These are phyloP conservation scores for Allium sativum DNA, from an alignment of 106 monocot genomes.

Conservation along the genomic window DNA sequence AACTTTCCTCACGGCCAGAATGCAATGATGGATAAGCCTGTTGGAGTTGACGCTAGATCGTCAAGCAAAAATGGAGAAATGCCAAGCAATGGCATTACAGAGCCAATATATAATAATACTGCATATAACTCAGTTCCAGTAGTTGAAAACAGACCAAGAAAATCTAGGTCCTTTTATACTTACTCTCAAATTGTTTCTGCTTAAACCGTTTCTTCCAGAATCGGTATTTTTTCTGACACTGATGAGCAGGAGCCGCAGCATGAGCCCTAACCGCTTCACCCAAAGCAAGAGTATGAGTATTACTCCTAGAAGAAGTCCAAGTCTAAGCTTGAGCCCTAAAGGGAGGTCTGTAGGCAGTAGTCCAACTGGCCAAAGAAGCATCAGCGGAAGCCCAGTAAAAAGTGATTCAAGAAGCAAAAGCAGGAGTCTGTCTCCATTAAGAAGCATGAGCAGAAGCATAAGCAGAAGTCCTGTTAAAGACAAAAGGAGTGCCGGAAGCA, in stretches of 20 bases:
- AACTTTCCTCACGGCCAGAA: conserved; percentile 11
- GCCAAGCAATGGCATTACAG: conserved; percentile 46
- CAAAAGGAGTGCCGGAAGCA: conserved; percentile 26
- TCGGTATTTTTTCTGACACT: conserved; percentile 25
- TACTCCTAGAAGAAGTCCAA: conserved; percentile 24
- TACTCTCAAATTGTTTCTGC: conserved; percentile 24
- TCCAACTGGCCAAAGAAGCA: conserved; percentile 3
- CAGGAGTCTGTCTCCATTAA: conserved; percentile 15
- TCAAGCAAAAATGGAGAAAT: conserved; percentile 53
- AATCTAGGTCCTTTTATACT: conserved; percentile 52
- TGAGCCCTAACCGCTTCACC: conserved; percentile 21
- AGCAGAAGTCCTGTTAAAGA: conserved; percentile 22
- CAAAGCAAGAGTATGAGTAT: conserved; percentile 15
- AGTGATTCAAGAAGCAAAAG: conserved; percentile 23
- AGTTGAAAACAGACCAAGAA: conserved; percentile 21
- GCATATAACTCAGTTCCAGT: conserved; percentile 11
- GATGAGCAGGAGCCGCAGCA: conserved; percentile 65
- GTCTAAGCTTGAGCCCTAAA: conserved; percentile 21
- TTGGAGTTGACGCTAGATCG: conserved; percentile 21
- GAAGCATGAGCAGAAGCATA: conserved; percentile 30
- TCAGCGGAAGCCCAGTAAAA: conserved; percentile 20
- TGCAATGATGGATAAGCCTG: conserved; percentile 14
- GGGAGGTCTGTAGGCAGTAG: conserved; percentile 5
- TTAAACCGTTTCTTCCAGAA: conserved; percentile 15
- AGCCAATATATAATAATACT: conserved; percentile 34